phyloP scores from a whole-genome alignment of 2,329 filamentous ascomycete genomes.

The Orbilia brochopaga region DNA sequence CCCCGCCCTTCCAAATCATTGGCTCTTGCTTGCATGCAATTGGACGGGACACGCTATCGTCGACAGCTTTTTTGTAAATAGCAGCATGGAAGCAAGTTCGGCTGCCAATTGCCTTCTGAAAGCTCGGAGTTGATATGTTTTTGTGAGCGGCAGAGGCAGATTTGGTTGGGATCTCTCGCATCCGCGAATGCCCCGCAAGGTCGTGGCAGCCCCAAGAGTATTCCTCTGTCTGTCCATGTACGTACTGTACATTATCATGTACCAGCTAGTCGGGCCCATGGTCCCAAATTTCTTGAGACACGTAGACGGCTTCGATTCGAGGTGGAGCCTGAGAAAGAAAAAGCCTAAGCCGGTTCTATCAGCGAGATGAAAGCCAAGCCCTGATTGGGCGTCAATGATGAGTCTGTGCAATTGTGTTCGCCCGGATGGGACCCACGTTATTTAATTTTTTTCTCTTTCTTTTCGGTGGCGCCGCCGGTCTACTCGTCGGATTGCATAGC shows the following conservation, averaged over 20 bases:
- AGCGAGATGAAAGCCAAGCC: neutral
- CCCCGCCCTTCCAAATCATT: slow-evolving; percentile 2
- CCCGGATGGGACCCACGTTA: neutral
- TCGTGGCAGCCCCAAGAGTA: slow-evolving; percentile 28
- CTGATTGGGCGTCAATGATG: neutral
- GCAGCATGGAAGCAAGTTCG: neutral
- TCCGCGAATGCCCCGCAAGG: slow-evolving; percentile 22
- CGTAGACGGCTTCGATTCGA: slow-evolving; percentile 46
- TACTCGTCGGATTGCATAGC: neutral
- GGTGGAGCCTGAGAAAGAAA: neutral
- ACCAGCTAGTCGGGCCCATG: slow-evolving; percentile 4
- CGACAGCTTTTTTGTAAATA: neutral
- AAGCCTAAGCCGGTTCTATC: slow-evolving; percentile 10
- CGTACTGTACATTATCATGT: neutral
- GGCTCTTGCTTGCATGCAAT: neutral
- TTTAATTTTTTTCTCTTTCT: neutral
- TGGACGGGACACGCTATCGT: neutral
- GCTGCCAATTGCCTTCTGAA: neutral
- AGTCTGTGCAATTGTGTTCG: neutral
- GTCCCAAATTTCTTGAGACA: slow-evolving; percentile 25
- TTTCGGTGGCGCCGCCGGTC: neutral
- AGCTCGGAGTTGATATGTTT: neutral
- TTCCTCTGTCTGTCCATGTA: neutral
- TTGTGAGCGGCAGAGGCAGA: slow-evolving; percentile 1
- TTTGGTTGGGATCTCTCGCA: slow-evolving; percentile 5